A percentile compares a stretch with the other conserved stretches of the same genome.
These are phyloP conservation scores for Pleurotus sapidus DNA, from an alignment of 768 basidiomycete genomes.

Conservation along the genomic window DNA sequence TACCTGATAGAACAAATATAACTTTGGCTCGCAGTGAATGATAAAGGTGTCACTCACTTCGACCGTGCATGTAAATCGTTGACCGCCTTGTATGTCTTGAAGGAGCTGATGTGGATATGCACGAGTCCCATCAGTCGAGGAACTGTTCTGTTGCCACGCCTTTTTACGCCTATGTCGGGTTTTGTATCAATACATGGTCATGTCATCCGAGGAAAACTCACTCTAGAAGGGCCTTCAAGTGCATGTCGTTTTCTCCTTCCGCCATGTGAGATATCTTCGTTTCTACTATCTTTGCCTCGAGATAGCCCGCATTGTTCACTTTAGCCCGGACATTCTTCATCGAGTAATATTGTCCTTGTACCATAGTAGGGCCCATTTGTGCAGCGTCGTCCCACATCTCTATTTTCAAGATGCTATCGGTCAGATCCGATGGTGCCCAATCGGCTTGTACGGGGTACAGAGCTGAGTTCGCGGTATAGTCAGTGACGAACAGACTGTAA, in stretches of 20 bases:
- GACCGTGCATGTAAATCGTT: constrained; percentile 53
- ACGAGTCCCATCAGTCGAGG: constrained; percentile 12
- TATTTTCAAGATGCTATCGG: constrained; percentile 45
- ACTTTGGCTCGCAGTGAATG: background rate
- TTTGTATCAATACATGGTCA: background rate
- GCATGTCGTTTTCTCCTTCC: constrained; percentile 29
- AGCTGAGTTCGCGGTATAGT: constrained; percentile 50
- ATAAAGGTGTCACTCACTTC: constrained; percentile 39
- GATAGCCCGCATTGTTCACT: constrained; percentile 30
- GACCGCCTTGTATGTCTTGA: constrained; percentile 37
- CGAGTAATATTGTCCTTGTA: constrained; percentile 45
- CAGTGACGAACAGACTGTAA: constrained; percentile 59
- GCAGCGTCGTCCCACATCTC: constrained; percentile 59
- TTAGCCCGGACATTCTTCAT: constrained; percentile 52
- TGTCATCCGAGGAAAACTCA: constrained; percentile 24
- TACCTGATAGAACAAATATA: constrained; percentile 32
- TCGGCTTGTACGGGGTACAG: constrained; percentile 29
- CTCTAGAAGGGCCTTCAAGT: constrained; percentile 51
- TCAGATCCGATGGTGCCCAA: constrained; percentile 48
- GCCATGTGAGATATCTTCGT: constrained; percentile 42
- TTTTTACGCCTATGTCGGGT: constrained; percentile 44
- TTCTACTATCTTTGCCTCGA: constrained; percentile 54
- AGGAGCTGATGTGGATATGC: constrained; percentile 42
- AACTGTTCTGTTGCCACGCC: constrained; percentile 31
- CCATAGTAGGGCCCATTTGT: constrained; percentile 38